phyloP scores from a whole-genome alignment of 2,329 filamentous ascomycete genomes.

The Colletotrichum tamarilloi region DNA sequence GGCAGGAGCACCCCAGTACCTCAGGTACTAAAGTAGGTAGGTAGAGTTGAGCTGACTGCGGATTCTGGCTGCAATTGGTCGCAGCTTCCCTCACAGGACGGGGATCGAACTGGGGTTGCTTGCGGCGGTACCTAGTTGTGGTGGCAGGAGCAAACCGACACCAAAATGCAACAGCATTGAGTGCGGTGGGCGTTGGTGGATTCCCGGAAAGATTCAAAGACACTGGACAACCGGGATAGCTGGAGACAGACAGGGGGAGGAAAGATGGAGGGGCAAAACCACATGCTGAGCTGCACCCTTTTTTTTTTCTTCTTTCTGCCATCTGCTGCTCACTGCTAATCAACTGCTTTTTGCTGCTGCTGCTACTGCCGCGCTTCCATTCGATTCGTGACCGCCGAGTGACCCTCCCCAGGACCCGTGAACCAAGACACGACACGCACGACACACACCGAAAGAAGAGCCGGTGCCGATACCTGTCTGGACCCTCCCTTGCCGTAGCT shows the following conservation, averaged over 20 bases:
- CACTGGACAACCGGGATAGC: background rate
- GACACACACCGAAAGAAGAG: slow-evolving; percentile 13
- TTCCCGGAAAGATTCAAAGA: background rate
- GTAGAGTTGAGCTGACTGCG: background rate
- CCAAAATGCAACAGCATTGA: background rate
- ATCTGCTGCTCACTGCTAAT: background rate
- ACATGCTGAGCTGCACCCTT: slow-evolving; percentile 10
- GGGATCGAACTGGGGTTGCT: slow-evolving; percentile 4
- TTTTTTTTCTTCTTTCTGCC: slow-evolving; percentile 21
- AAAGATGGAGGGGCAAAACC: slow-evolving; percentile 31
- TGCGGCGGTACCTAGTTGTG: background rate
- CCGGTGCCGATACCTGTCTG: slow-evolving; percentile 18
- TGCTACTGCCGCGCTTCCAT: background rate
- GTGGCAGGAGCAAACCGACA: background rate
- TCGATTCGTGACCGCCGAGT: slow-evolving; percentile 12
- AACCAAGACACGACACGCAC: slow-evolving; percentile 11
- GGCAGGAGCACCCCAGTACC: slow-evolving; percentile 18
- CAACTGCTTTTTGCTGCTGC: background rate
- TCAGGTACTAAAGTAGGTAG: too few species aligned
- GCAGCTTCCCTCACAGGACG: slow-evolving; percentile 5
- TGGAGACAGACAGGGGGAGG: background rate
- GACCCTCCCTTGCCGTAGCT: slow-evolving; percentile 30
- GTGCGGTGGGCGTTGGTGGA: background rate
- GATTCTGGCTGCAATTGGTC: slow-evolving; percentile 13
- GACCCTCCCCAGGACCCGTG: background rate